A percentile compares a stretch with the other conserved stretches of the same genome.
These are phyloP conservation scores for Lipomyces sp. DNA, from an alignment of 805 yeast genomes.

Conservation along the genomic window DNA sequence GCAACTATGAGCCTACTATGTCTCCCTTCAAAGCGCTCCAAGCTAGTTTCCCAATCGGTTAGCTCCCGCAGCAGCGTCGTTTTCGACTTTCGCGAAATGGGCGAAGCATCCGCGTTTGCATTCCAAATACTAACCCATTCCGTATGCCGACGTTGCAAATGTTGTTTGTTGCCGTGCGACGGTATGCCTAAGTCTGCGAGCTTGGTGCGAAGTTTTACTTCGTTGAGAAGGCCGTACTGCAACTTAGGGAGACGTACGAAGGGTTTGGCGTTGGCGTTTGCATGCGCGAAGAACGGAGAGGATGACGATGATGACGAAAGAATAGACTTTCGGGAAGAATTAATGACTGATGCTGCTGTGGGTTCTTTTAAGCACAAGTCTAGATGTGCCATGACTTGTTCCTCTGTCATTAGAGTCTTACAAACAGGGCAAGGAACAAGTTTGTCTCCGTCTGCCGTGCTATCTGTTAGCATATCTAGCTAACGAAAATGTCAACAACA, in stretches of 20 bases:
- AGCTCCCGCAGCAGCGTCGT: slow-evolving; percentile 54
- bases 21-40: slow-evolving; percentile 30
- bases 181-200: slow-evolving; percentile 55
- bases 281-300: not conserved
- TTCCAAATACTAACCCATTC: slow-evolving; percentile 78
- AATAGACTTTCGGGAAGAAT: no score
- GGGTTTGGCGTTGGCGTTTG: slow-evolving; percentile 17
- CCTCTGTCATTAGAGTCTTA: slow-evolving; percentile 44
- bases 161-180: slow-evolving; percentile 58
- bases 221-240: slow-evolving; percentile 58
- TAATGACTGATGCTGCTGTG: slow-evolving; percentile 7
- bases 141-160: slow-evolving; percentile 66
- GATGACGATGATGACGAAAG: not conserved
- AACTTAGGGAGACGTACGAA: slow-evolving; percentile 51
- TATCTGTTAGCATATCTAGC: not conserved
- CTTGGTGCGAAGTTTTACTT: slow-evolving; percentile 59
- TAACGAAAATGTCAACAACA: not conserved
- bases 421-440: slow-evolving; percentile 66
- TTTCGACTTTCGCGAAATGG: slow-evolving; percentile 52
- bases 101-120: slow-evolving; percentile 70
- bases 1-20: slow-evolving; percentile 19
- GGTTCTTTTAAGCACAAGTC: slow-evolving; percentile 16
- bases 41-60: slow-evolving; percentile 60
- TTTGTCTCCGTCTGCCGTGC: slow-evolving; percentile 23
- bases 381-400: slow-evolving; percentile 18